Base-by-base conservation (phyloP, 805 yeast genomes). In the Tetrapisispora namnaoensis region DNA sequence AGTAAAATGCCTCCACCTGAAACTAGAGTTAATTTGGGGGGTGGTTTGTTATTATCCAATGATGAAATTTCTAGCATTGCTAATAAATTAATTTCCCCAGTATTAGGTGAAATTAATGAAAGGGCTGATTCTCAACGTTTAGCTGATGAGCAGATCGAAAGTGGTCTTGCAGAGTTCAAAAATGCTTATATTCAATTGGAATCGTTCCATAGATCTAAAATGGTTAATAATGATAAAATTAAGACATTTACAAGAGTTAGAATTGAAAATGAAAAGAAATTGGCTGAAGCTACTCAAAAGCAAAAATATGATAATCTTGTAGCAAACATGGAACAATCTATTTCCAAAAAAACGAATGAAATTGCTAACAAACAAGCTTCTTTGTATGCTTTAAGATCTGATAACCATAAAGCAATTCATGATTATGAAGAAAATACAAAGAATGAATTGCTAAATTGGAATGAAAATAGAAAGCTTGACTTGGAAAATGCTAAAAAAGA, bases 41-140 rank as follows among this genome's bases (percentile, higher is more conserved):
- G 95, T 53, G 98, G 97, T 2, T 73, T 86, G 50, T 78, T 75
- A 59, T 79, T 91, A 76, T 73, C 85, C 37, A 83, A 76, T 51
- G 76, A 72, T 20, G 96, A 90, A 59, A 78, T 93, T 52, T 83
- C 86, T 54, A 75, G 75, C 46, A 77, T 91, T 70, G 98, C 99
- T 20, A 70, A 79, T 51, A 75, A 80, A 43, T 73, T 86, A 60
- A 95, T 93, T 50, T 74, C 77, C 55, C 99, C 99, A 9, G 89
- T 91, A 5, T 71, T 91, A 59, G 74, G 72, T 37, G 90, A 87
- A 65, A 79, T 91, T 59, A 73, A 77, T 56, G 67, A 72, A 42
- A 82, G 85, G 60, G 95, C 95, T 20, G 72, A 67, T 21, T 75
- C 77, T 44, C 91, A 87, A 68, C 78, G 95, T 49, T 68, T 70